These are phyloP conservation scores for Osmanthus fragrans DNA, from an alignment of 257 asterid species.

Conservation along the genomic window DNA sequence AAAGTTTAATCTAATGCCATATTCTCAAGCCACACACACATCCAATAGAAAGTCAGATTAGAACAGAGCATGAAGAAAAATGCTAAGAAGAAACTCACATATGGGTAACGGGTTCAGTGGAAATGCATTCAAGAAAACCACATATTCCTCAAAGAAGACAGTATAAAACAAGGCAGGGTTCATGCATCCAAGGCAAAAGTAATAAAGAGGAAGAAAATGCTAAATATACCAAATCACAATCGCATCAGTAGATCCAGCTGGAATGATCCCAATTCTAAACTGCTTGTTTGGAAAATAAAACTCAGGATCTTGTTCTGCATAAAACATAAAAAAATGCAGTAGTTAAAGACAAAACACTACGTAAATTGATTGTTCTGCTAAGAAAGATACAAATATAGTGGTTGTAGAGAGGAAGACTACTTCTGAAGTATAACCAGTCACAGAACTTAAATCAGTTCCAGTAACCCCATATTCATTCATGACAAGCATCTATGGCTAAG, in stretches of 20 bases:
- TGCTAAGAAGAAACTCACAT: background rate
- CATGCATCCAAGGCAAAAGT: background rate
- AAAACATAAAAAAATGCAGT: slow-evolving; percentile 26
- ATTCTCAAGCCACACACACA: background rate
- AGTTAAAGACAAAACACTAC: slow-evolving; percentile 20
- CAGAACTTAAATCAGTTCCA: too few species aligned
- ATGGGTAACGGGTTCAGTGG: background rate
- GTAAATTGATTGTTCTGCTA: background rate
- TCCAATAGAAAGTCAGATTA: background rate
- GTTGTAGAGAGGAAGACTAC: background rate
- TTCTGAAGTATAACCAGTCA: background rate
- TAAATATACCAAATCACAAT: slow-evolving; percentile 73
- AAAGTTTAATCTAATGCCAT: background rate
- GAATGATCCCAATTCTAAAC: slow-evolving; percentile 93
- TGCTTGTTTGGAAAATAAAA: slow-evolving; percentile 65
- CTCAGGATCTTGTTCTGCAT: slow-evolving; percentile 57
- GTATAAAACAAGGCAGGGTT: background rate
- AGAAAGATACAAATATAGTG: background rate
- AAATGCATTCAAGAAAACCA: slow-evolving; percentile 15
- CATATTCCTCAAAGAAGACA: background rate
- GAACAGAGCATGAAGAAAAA: background rate
- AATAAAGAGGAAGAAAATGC: slow-evolving; percentile 21
- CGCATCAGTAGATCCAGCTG: slow-evolving; percentile 99
- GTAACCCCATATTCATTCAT: too few species aligned
- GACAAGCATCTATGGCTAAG: background rate